Percentiles rank a stretch among this genome's conserved stretches.
Conservation (phyloP, 176 grass and related monocot genomes). For the Pharus latifolius region DNA sequence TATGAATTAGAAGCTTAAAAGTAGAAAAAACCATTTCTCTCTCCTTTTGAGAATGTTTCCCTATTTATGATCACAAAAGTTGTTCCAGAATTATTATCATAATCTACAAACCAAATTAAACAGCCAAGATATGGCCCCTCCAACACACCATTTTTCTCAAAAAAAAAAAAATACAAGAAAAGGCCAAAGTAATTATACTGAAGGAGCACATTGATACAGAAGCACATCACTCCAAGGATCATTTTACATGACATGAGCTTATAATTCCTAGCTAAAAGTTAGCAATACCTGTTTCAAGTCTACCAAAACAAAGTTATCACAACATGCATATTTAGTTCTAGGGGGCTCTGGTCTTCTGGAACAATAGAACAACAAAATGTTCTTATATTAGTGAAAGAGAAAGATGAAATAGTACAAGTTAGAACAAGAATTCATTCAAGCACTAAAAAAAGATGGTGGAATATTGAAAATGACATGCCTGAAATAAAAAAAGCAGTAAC, state of each 20-base stretch:
- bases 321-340: no score
- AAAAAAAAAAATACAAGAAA: neutral
- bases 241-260: neutral
- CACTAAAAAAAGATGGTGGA: no score
- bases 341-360: no score
- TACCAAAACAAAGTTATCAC: no score
- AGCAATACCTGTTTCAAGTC: neutral
- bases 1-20: neutral
- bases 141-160: neutral
- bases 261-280: neutral
- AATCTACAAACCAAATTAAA: neutral
- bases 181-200: neutral
- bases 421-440: no score
- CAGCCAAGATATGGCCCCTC: neutral
- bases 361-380: no score
- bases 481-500: neutral
- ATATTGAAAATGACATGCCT: conserved; percentile 1
- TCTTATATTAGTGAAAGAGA: neutral
- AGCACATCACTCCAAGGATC: neutral
- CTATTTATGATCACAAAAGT: no score
- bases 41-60: no score
- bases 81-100: neutral
- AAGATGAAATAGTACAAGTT: no score
- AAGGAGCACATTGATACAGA: neutral
- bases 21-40: neutral